phyloP scores from a whole-genome alignment of 345 rosid genomes.

The Triadica sebifera region DNA sequence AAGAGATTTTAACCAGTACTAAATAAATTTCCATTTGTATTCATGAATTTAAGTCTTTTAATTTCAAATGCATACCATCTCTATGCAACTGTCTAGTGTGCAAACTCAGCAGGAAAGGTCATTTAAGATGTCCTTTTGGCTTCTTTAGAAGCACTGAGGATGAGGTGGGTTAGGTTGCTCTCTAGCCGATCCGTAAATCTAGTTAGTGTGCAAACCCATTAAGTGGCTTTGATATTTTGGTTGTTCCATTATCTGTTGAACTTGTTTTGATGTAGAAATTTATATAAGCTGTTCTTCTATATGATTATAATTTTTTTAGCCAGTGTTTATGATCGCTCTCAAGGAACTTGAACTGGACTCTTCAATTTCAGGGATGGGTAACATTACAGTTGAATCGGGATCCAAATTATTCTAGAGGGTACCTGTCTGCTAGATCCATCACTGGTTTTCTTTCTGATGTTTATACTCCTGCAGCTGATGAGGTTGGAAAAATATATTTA shows the following conservation, averaged over 20 bases:
- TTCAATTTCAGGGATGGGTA: slow-evolving; percentile 70
- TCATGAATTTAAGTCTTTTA: background rate
- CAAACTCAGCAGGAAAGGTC: background rate
- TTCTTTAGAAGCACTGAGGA: background rate
- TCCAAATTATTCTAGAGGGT: slow-evolving; percentile 60
- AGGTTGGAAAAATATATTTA: slow-evolving; percentile 78
- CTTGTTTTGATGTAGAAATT: background rate
- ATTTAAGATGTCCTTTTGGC: background rate
- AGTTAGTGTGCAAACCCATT: background rate
- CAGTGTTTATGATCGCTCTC: background rate
- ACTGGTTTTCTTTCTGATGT: slow-evolving; percentile 91
- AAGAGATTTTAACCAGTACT: background rate
- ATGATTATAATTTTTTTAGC: background rate
- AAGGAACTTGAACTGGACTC: slow-evolving; percentile 11
- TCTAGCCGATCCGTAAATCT: background rate
- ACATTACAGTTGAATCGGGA: slow-evolving; percentile 84
- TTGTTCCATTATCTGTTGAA: background rate
- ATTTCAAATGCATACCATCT: background rate
- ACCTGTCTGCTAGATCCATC: slow-evolving; percentile 82
- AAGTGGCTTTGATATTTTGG: too few relatives aligned
- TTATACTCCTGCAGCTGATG: slow-evolving; percentile 81
- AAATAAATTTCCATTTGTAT: background rate
- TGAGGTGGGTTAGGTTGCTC: background rate
- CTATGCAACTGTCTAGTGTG: background rate
- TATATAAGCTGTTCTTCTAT: background rate